These are phyloP conservation scores for Suillus fuscotomentosus DNA, from an alignment of 768 basidiomycete genomes.

Conservation along the genomic window DNA sequence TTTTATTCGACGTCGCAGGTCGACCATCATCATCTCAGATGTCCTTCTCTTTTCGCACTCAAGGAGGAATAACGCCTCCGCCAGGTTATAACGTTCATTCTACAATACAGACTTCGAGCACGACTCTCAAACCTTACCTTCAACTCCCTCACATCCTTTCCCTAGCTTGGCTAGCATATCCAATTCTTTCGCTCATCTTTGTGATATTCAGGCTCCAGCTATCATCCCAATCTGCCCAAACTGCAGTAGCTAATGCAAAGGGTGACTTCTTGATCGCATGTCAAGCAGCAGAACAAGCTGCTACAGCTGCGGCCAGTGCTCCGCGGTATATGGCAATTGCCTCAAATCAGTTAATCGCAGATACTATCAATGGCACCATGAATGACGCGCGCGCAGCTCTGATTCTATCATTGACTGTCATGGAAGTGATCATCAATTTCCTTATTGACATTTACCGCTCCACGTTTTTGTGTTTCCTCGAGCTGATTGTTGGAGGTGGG, in stretches of 20 bases:
- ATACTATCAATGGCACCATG: slow-evolving; percentile 78
- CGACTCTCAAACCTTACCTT: slow-evolving; percentile 75
- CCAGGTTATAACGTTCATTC: slow-evolving; percentile 58
- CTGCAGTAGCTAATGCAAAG: slow-evolving; percentile 69
- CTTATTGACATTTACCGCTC: slow-evolving; percentile 91
- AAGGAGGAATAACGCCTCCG: slow-evolving; percentile 41
- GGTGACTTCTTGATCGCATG: slow-evolving; percentile 79
- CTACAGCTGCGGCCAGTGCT: slow-evolving; percentile 79
- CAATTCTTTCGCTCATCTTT: slow-evolving; percentile 85
- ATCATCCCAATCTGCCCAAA: slow-evolving; percentile 68
- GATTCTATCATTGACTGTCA: slow-evolving; percentile 70
- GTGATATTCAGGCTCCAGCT: slow-evolving; percentile 80
- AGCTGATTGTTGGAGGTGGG: slow-evolving; percentile 81
- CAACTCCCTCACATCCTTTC: slow-evolving; percentile 81
- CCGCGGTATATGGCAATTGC: slow-evolving; percentile 87
- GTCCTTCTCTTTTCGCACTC: slow-evolving; percentile 25
- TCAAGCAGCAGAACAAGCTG: slow-evolving; percentile 79
- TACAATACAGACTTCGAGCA: slow-evolving; percentile 23
- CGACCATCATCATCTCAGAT: slow-evolving; percentile 32
- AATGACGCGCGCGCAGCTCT: slow-evolving; percentile 74
- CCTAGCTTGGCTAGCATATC: slow-evolving; percentile 88
- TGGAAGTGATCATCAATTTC: slow-evolving; percentile 90
- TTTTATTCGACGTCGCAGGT: slow-evolving; percentile 33
- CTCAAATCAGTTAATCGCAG: slow-evolving; percentile 75
- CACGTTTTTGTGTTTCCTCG: slow-evolving; percentile 90